Evolutionary conservation across 768 basidiomycete genomes (phyloP), one percentile per base, ranked within the genome.

Genomic region (Kwoniella dejecticola): DNA sequence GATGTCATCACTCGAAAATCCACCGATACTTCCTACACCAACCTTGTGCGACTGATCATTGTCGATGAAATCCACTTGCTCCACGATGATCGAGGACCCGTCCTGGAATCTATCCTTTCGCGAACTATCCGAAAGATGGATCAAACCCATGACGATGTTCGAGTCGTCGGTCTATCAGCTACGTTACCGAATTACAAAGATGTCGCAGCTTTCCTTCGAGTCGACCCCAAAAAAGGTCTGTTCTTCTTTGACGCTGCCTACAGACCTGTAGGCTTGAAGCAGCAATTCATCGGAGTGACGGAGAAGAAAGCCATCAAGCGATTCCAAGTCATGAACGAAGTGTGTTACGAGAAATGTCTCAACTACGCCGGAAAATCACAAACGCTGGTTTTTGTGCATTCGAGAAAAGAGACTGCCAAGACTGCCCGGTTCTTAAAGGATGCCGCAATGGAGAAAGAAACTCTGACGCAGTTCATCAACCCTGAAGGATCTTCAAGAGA

Each of bases 221-320:
- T 98, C 4, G 91, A 99, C 75, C 86, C 87, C 56, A 84, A 85
- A 44, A 92, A 91, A 77, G 95, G 96, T 0, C 81, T 99, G 0
- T 99, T 99, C 82, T 95, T 94, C 82, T 99, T 99, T 71, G 95
- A 99, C 69, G 88, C 92, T 0, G 86, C 90, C 0, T 95, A 90
- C 74, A 85, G 96, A 40, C 95, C 95, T 19, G 97, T 96, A 73
- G 90, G 88, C 2, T 87, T 99, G 19, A 91, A 94, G 73, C 94
- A 97, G 71, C 91, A 96, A 73, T 97, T 98, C 80, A 87, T 98
- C 62, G 96, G 96, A 41, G 87, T 99, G 60, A 97, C 95, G 0
- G 96, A 98, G 83, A 98, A 97, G 84, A 98, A 96, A 79, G 96
- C 96, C 0, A 97, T 98, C 83, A 97, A 95, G 79, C 87, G 96